Base-by-base conservation (phyloP, 306 rosid genomes). In the Begonia peltatifolia region DNA sequence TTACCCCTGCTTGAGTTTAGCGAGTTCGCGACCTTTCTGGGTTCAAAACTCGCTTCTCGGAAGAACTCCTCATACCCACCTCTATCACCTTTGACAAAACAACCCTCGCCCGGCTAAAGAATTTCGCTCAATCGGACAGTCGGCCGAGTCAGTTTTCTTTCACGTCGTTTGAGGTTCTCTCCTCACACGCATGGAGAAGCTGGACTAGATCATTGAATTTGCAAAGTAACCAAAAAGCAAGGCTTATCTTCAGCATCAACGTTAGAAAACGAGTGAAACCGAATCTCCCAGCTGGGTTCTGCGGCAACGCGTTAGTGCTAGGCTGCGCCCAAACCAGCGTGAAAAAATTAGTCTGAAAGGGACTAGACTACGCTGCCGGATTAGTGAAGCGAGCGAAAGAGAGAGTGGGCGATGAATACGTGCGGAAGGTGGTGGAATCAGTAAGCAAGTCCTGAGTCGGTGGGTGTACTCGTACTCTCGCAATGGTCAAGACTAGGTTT, bases 401-500 rank as follows among this genome's bases (percentile, higher is more conserved):
- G 53, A 54, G 68, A 58, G 90, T 85, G 14, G 80, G 74, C 12
- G 74, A 50, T 5, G 97, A 78, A 46, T 63, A 78, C 74, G 97
- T 85, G 71, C 64, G 71, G 54, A 63, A 65, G 13, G 87, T 89
- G 73, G 49, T 48, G 15, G 83, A 80, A 67, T 62, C 63, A 42
- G 84, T 89, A 50, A 59, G 81, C 42, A 77, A 72, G 80, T 76
- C 94, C 94, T 0, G 97, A 85, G 74, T 75, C 70, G 50, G 94
- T 82, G 6, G 97, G 97, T 8, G 95, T 85, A 22, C 59, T 89
- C 55, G 74, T 89, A 12, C 10, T 89, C 53, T 76, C 97, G 1
- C 95, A 85, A 63, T 89, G 97, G 97, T 89, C 97, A 59, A 80
- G 95, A 71, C 44, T 89, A 63, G 97, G 95, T 0, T 49, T 49